Conservation (phyloP, 164 flowering plant genomes). For the Magnolia officinalis region DNA sequence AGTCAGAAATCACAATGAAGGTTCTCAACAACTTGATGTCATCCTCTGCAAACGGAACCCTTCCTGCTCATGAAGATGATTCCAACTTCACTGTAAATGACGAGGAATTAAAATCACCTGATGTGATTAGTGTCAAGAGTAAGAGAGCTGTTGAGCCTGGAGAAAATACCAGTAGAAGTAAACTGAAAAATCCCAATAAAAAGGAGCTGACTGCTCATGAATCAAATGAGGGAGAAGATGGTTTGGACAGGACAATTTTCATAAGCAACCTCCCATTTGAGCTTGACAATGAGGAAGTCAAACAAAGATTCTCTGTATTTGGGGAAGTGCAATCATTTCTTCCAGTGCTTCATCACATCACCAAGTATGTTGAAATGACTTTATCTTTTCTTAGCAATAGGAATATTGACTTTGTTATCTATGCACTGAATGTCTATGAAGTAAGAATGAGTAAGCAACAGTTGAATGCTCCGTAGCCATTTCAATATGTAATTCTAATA, state of each 20-base stretch:
- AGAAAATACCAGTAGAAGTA: conserved; percentile 15
- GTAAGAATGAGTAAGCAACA: background rate
- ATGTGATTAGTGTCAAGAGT: background rate
- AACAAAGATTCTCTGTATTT: conserved; percentile 68
- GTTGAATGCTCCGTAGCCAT: background rate
- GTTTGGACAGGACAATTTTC: conserved; percentile 62
- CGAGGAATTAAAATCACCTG: conserved; percentile 15
- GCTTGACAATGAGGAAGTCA: conserved; percentile 63
- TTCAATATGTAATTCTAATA: background rate
- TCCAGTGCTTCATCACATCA: conserved; percentile 80
- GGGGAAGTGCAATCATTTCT: conserved; percentile 77
- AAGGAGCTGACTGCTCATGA: conserved; percentile 19
- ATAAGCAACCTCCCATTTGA: conserved; percentile 90
- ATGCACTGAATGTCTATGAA: background rate
- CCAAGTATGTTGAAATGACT: conserved; percentile 48
- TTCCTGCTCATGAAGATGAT: conserved; percentile 22
- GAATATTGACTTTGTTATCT: background rate
- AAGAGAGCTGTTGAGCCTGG: conserved; percentile 19
- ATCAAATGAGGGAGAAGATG: conserved; percentile 40
- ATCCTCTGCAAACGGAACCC: conserved; percentile 35
- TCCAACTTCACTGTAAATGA: conserved; percentile 15
- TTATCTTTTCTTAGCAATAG: background rate
- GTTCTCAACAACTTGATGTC: conserved; percentile 64
- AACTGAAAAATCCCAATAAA: conserved; percentile 25
- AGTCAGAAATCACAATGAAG: conserved; percentile 64